Evolutionary conservation across 2,329 filamentous ascomycete genomes (phyloP), one percentile per base, ranked within the genome.

Genomic region (Penicillium sumatraense): DNA sequence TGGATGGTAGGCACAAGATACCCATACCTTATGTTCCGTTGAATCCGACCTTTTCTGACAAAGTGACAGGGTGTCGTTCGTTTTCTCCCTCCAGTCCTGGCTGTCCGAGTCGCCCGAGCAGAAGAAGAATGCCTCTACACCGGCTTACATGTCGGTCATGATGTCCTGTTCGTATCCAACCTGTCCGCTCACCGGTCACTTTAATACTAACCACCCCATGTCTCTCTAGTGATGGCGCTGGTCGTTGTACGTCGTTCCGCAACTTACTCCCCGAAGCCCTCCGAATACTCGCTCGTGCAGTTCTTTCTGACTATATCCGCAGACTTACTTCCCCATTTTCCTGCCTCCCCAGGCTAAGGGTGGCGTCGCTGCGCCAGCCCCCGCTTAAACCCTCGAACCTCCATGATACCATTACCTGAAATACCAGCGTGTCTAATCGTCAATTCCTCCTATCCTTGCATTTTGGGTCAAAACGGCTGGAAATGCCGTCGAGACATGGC

Each of bases 81-180:
- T 81, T 35, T 77, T 79, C 54, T 73, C 78, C 9, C 72, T 81
- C 41, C 77, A 81, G 60, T 73, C 72, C 35, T 81, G 78, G 79
- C 68, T 81, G 45, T 75, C 75, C 31, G 79, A 81, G 64, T 76
- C 74, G 21, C 70, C 75, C n/a, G 76, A 80, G 26, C 77, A 81
- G 61, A 77, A 73, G 75, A 87, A 85, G 72, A 87, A 77, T 56
- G 77, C 85, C 23, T 78, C 81, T 42, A 93, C 90, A 5, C 91
- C 93, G 2, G 84, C 81, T 49, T 86, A 86, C 71, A 88, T 95
- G 75, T 87, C 86, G 53, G 86, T 95, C 53, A 83, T 87, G 74
- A 95, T 96, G 89, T 86, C 90, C 18, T 68, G 89, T 91, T 80
- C 67, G 87, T 83, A 38, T 46, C 8, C 18, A 33, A 14, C 47